Base-by-base conservation (phyloP, 1,139 yeast genomes). In the Candida dubliniensis region DNA sequence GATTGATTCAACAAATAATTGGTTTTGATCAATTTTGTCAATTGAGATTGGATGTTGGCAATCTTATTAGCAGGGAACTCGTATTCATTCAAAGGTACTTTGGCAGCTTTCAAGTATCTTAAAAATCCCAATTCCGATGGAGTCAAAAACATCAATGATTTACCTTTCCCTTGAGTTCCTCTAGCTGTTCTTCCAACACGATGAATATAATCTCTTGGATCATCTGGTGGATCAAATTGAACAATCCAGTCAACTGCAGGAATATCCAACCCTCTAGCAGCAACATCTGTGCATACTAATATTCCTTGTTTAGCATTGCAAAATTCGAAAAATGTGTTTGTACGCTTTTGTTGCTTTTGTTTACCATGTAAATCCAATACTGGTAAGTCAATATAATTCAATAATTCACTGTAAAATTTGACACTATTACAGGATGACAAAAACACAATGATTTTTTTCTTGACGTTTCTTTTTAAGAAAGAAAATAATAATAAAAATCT, bases 181-280 rank as follows among this genome's bases (percentile, higher is more conserved):
- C 99, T 83, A 13, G 99, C 99, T 25, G 99, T 93, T 76, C 99
- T 84, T 52, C 99, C 99, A 31, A 93, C 98, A 66, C 98, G 83
- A 69, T 93, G 99, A 57, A 93, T 91, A 61, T 93, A 93, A 69
- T 91, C 97, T 69, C 97, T 83, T 64, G 98, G 98, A 69, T 93
- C 98, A 83, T 93, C 98, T 63, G 98, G 98, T 41, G 98, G 98
- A 65, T 93, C 97, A 57, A 87, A 90, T 71, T 93, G 98, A 50
- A 93, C 84, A 58, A 93, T 93, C 96, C 98, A 93, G 69, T 91
- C 96, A 44, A 93, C 98, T 26, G 95, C 87, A 42, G 97, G 97
- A 53, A 93, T 91, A 71, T 93, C 99, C 54, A 93, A 80, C 12
- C 99, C 99, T 76, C 99, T 82, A 9, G 99, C 98, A 23, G 98